phyloP scores from a whole-genome alignment of 805 yeast species.

The Ogataea pini region DNA sequence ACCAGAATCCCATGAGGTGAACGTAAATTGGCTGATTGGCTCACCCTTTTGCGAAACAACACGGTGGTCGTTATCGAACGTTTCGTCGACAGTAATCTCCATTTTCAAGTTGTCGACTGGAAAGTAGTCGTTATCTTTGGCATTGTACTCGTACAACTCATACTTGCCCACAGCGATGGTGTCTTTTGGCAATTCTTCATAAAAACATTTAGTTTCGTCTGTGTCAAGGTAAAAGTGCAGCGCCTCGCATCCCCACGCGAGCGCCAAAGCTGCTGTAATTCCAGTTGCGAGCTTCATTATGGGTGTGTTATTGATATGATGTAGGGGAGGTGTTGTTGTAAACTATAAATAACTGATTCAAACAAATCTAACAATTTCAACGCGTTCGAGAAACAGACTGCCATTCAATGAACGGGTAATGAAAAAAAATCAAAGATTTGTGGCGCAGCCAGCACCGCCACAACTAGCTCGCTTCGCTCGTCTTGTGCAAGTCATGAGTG shows the following conservation, averaged over 20 bases:
- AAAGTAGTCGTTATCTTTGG: constrained; percentile 46
- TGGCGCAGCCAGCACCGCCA: neutral
- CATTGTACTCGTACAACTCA: constrained; percentile 64
- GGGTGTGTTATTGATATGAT: neutral
- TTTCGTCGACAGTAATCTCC: constrained; percentile 72
- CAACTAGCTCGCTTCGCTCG: neutral
- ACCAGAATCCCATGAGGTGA: constrained; percentile 73
- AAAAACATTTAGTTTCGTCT: constrained; percentile 79
- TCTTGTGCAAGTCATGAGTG: too few relatives aligned
- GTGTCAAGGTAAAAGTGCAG: constrained; percentile 80
- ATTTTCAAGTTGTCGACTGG: constrained; percentile 58
- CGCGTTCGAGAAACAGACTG: constrained; percentile 7
- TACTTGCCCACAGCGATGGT: constrained; percentile 81
- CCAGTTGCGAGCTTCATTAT: constrained; percentile 20
- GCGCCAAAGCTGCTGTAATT: constrained; percentile 17
- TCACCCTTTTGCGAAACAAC: constrained; percentile 70
- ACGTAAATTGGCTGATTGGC: constrained; percentile 68
- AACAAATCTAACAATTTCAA: neutral
- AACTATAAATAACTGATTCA: constrained; percentile 5
- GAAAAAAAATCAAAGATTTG: too few relatives aligned
- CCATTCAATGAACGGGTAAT: too few relatives aligned
- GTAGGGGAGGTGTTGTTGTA: neutral
- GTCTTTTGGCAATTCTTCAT: constrained; percentile 73
- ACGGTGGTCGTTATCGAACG: constrained; percentile 74
- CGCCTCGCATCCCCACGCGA: constrained; percentile 37